Conservation (phyloP, 192 early-diverging fungal genomes). For the Oehlia diaphana region DNA sequence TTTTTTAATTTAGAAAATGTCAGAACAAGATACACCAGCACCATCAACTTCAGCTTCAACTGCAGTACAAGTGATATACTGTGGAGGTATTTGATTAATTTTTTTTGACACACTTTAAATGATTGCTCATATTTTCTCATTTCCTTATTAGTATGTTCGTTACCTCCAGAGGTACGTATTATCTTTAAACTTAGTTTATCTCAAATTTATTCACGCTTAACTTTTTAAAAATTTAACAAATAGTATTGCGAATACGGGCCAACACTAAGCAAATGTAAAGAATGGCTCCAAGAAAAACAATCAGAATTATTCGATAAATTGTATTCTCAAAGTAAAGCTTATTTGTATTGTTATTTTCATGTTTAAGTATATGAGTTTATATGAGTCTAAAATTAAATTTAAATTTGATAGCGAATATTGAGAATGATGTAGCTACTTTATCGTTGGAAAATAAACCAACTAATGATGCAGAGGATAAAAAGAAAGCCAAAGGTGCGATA, state of each 20-base stretch:
- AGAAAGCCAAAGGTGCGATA: conserved; percentile 45
- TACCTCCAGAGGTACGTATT: conserved; percentile 45
- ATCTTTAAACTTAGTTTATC: too few species aligned
- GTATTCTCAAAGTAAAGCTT: conserved; percentile 44
- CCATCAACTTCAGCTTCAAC: not conserved
- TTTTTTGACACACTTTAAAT: not conserved
- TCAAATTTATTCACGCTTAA: not conserved
- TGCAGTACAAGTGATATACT: conserved; percentile 43
- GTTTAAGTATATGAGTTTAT: not conserved
- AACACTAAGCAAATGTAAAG: conserved; percentile 77
- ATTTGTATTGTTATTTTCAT: not conserved
- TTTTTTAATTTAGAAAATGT: not conserved
- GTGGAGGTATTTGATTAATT: conserved; percentile 35
- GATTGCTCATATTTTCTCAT: not conserved
- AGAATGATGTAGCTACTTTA: conserved; percentile 33
- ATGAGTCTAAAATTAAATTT: conserved; percentile 19
- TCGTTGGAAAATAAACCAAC: conserved; percentile 28
- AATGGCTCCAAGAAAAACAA: conserved; percentile 68
- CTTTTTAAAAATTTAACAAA: not conserved
- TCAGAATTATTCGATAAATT: conserved; percentile 58
- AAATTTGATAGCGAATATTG: conserved; percentile 32
- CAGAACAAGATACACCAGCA: not conserved
- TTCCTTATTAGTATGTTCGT: conserved; percentile 38
- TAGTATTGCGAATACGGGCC: conserved; percentile 94
- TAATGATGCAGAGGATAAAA: conserved; percentile 41